A percentile compares a stretch with the other conserved stretches of the same genome.
These are phyloP conservation scores for Rhizopogon vulgaris DNA, from an alignment of 768 basidiomycete species.

Conservation along the genomic window DNA sequence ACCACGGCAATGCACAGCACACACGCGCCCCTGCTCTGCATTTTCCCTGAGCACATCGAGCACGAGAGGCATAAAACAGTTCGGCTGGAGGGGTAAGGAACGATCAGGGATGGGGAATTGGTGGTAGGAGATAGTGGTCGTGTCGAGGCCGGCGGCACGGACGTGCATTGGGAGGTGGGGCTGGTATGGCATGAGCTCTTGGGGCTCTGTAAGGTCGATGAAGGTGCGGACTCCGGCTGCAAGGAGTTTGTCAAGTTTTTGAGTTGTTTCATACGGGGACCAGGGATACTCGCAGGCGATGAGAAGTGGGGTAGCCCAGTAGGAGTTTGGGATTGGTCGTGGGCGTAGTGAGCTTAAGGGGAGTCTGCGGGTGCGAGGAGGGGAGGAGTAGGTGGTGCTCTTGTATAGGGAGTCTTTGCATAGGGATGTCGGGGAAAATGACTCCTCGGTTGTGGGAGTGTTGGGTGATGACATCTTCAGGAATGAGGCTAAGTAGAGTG, in stretches of 20 bases:
- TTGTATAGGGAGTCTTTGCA: not conserved
- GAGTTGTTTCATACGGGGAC: conserved; percentile 48
- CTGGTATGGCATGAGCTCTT: conserved; percentile 65
- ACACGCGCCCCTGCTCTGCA: conserved; percentile 48
- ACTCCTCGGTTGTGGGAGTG: not conserved
- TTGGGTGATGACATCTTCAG: not conserved
- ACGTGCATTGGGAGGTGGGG: conserved; percentile 50
- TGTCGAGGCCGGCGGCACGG: conserved; percentile 47
- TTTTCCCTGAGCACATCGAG: conserved; percentile 57
- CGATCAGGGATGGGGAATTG: conserved; percentile 76
- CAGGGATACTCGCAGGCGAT: conserved; percentile 83
- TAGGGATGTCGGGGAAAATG: not conserved
- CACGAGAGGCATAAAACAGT: conserved; percentile 52
- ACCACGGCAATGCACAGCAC: conserved; percentile 76
- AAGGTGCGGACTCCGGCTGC: conserved; percentile 71
- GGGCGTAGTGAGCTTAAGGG: conserved; percentile 9
- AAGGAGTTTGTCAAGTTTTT: conserved; percentile 72
- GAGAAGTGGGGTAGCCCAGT: conserved; percentile 71
- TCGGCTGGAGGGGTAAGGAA: conserved; percentile 48
- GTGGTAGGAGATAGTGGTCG: conserved; percentile 59
- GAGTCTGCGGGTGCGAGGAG: not conserved
- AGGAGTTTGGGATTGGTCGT: conserved; percentile 77
- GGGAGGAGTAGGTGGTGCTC: not conserved
- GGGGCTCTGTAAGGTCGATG: conserved; percentile 79
- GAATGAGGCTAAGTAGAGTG: not conserved